Evolutionary conservation across 2,329 filamentous ascomycete genomes (phyloP).

Genomic region (Rhynchosporium graminicola): DNA sequence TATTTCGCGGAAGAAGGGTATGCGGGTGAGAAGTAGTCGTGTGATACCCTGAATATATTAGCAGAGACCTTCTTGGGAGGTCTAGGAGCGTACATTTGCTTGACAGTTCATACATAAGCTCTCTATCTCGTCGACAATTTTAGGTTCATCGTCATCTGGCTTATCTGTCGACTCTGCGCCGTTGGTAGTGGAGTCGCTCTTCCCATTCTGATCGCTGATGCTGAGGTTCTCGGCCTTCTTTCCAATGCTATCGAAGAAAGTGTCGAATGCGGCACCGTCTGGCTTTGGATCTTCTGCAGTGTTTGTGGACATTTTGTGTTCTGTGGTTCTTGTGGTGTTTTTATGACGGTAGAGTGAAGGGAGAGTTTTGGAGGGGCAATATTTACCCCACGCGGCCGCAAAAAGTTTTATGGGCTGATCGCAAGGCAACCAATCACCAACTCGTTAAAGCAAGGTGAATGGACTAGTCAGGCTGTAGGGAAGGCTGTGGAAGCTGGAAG

Average conservation of each 20-base stretch:
- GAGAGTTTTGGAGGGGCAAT: conserved; percentile 26
- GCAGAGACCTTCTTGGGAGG: background rate
- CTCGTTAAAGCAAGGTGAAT: too few relatives aligned
- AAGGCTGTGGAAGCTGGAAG: too few relatives aligned
- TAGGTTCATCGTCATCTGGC: conserved; percentile 48
- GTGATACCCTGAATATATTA: conserved; percentile 67
- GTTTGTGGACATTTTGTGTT: conserved; percentile 45
- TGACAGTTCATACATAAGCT: conserved; percentile 86
- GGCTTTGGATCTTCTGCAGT: conserved; percentile 44
- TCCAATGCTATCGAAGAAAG: conserved; percentile 65
- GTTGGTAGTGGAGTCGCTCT: conserved; percentile 37
- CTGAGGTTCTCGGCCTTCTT: conserved; percentile 58
- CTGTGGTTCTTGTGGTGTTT: conserved; percentile 17
- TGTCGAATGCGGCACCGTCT: conserved; percentile 48
- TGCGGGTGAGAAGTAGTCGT: conserved; percentile 82
- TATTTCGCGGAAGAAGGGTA: conserved; percentile 96
- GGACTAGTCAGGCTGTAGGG: too few relatives aligned
- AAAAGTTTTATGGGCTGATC: too few relatives aligned
- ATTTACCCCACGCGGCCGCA: conserved; percentile 22
- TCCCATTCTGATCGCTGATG: conserved; percentile 41
- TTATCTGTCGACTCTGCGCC: conserved; percentile 16
- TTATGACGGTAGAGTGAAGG: conserved; percentile 10
- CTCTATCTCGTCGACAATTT: conserved; percentile 68
- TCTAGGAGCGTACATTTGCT: conserved; percentile 61
- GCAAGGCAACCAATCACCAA: too few relatives aligned